These are phyloP conservation scores for Talaromyces sp. DNA, from an alignment of 2,329 filamentous ascomycete genomes.

Conservation along the genomic window DNA sequence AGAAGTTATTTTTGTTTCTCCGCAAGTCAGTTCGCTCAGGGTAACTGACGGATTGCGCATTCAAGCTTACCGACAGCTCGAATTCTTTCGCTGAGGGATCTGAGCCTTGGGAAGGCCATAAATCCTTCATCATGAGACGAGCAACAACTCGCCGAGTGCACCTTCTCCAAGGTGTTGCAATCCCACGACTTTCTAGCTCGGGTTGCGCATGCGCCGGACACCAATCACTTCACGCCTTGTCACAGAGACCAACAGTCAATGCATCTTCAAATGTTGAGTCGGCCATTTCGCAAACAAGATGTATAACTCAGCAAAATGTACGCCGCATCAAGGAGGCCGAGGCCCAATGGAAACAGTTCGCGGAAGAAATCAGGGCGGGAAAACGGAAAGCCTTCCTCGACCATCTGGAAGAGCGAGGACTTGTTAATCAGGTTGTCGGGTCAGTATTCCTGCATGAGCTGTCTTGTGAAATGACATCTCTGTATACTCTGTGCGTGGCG, in stretches of 20 bases:
- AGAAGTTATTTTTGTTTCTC: neutral
- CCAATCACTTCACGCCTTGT: neutral
- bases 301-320: slow-evolving; percentile 35
- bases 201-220: slow-evolving; percentile 5
- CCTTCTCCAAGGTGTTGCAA: neutral
- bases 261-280: neutral
- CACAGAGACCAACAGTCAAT: neutral
- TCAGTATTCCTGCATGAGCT: neutral
- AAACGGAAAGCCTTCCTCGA: slow-evolving; percentile 40
- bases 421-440: slow-evolving; percentile 46
- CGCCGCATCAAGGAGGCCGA: slow-evolving; percentile 37
- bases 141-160: slow-evolving; percentile 3
- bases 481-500: neutral
- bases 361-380: slow-evolving; percentile 41
- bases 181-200: neutral
- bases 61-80: neutral
- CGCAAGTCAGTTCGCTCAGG: neutral
- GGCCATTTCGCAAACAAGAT: slow-evolving; percentile 26
- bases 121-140: neutral
- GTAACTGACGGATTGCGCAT: neutral
- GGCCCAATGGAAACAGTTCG: slow-evolving; percentile 36
- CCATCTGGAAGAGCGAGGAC: slow-evolving; percentile 43
- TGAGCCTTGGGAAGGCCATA: neutral
- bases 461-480: neutral
- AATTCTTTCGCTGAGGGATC: neutral